Conservation (phyloP, 2,329 filamentous ascomycete genomes). For the Chalara sp. region DNA sequence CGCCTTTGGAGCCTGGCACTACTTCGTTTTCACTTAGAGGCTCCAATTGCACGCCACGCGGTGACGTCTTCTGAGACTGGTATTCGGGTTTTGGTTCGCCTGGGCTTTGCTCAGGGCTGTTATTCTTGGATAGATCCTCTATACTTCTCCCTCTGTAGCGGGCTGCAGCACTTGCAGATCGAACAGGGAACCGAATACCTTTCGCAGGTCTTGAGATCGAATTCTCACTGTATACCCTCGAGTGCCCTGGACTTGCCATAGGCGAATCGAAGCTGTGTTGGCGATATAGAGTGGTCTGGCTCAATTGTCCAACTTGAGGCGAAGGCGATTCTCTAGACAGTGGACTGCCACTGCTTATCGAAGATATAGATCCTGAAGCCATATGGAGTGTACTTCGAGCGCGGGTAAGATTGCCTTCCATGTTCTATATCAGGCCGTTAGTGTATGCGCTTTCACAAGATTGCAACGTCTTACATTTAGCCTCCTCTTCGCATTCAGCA, state of each 20-base stretch:
- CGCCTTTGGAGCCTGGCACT: constrained; percentile 14
- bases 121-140: constrained; percentile 11
- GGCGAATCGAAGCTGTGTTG: constrained; percentile 15
- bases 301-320: constrained; percentile 18
- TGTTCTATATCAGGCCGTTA: constrained; percentile 52
- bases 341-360: constrained; percentile 32
- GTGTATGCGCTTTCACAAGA: constrained; percentile 1
- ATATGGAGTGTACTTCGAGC: constrained; percentile 63
- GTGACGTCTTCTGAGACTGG: constrained; percentile 15
- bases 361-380: constrained; percentile 41
- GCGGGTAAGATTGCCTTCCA: constrained; percentile 85
- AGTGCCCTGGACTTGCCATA: constrained; percentile 41
- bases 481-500: constrained; percentile 86
- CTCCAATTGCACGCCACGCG: constrained; percentile 34
- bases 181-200: constrained; percentile 39
- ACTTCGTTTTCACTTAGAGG: constrained; percentile 47
- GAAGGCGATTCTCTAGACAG: constrained; percentile 28
- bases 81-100: constrained; percentile 11
- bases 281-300: constrained; percentile 16
- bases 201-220: constrained; percentile 36
- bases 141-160: constrained; percentile 34
- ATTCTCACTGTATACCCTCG: constrained; percentile 56
- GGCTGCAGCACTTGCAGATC: constrained; percentile 59
- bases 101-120: constrained; percentile 10
- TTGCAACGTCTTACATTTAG: constrained; percentile 60